phyloP scores from a whole-genome alignment of 169 alveolate genomes.

The Plasmodium gonderi region DNA sequence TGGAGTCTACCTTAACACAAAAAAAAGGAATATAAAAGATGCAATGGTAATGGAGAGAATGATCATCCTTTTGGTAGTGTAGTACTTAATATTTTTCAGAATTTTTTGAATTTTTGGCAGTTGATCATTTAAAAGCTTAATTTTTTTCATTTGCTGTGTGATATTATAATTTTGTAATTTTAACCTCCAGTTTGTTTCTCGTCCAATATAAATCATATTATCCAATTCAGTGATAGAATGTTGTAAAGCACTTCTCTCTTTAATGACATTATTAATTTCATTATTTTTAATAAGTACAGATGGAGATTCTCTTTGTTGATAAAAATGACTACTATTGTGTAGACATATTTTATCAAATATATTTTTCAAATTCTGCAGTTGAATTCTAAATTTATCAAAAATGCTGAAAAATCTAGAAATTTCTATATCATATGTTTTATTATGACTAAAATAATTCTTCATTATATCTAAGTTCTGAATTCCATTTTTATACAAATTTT shows the following conservation, averaged over 20 bases:
- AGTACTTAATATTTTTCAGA: conserved; percentile 43
- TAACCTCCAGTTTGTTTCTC: conserved; percentile 16
- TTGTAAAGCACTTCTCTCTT: conserved; percentile 56
- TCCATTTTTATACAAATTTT: conserved; percentile 55
- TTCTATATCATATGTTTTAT: conserved; percentile 55
- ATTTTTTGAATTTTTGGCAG: conserved; percentile 63
- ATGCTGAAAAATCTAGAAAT: conserved; percentile 62
- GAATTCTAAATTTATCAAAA: conserved; percentile 70
- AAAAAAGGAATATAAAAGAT: conserved; percentile 51
- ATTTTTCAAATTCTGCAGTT: conserved; percentile 31
- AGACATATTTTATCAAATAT: conserved; percentile 25
- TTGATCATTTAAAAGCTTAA: conserved; percentile 7
- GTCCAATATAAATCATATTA: conserved; percentile 40
- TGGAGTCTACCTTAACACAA: conserved; percentile 34
- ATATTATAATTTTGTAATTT: conserved; percentile 39
- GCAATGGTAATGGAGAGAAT: conserved; percentile 34
- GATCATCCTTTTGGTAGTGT: conserved; percentile 10
- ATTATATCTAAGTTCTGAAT: conserved; percentile 26
- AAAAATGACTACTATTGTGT: conserved; percentile 14
- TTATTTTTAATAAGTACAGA: not conserved
- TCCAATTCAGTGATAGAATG: conserved; percentile 51
- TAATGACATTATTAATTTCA: conserved; percentile 39
- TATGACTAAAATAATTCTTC: conserved; percentile 55
- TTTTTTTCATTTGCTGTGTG: conserved; percentile 46
- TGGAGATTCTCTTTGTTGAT: not conserved